Base-by-base conservation (phyloP, 177 flowering plant genomes). In the Vitis hybrid region DNA sequence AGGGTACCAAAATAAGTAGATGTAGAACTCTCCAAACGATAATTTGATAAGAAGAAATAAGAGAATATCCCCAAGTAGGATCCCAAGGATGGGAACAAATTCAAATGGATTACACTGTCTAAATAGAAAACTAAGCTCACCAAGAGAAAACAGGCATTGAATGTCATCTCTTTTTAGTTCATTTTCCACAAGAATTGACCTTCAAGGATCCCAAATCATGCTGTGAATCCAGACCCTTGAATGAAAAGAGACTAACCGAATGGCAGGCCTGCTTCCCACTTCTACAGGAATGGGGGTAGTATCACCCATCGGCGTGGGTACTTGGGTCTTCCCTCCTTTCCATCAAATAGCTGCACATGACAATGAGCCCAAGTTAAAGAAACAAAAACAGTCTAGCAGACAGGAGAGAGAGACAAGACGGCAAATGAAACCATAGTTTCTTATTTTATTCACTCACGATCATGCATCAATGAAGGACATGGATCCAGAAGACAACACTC, bases 251-350 rank as follows among this genome's bases (percentile, higher is more conserved):
- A 11, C 57, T 11, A n/a, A 46, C 56, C 21, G 30, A 6, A 9
- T n/a, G 12, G 68, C 6, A 24, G 52, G 17, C 14, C 55, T 61
- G n/a, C 13, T 46, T n/a, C 2, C 62, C n/a, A 14, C 27, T 61
- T 76, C 83, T 84, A 92, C 80, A 94, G 84, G 83, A 94, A 91
- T 71, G 97, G 98, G 59, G 98, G 98, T 55, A 93, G 80, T 57
- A 93, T 91, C n/a, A 93, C 89, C 98, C 98, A 95, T 80, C 98
- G 77, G 61, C 94, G 84, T n/a, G 97, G 99, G 71, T 95, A 93
- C 78, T 81, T 93, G 3, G 92, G 92, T 64, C 87, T 82, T 80
- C 99, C 99, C 1, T 95, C 98, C 74, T 91, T 91, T 18, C 98
- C 99, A 73, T 95, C 96, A 73, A 95, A 95, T 58, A 91, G 76